Evolutionary conservation across 305 asterid genomes (phyloP).

Genomic region (Fraxinus xanthoxyloides): DNA sequence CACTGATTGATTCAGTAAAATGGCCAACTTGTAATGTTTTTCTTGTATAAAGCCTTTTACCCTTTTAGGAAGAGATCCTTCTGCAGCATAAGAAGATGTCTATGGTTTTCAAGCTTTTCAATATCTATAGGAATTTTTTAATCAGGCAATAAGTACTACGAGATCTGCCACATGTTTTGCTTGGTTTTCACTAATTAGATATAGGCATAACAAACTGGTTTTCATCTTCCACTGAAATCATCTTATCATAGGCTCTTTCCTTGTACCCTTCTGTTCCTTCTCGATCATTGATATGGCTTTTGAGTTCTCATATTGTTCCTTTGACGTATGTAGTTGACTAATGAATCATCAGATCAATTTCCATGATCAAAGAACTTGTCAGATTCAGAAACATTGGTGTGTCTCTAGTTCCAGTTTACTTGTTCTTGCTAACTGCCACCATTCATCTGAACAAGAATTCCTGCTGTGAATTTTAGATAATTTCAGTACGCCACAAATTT

Average conservation of each 20-base stretch:
- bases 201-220: background rate
- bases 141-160: background rate
- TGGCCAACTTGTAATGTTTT: background rate
- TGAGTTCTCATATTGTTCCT: background rate
- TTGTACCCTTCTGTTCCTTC: background rate
- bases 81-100: background rate
- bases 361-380: conserved; percentile 28
- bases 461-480: conserved; percentile 37
- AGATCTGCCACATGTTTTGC: background rate
- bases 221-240: background rate
- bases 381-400: conserved; percentile 39
- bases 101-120: background rate
- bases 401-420: conserved; percentile 6
- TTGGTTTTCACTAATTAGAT: background rate
- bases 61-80: background rate
- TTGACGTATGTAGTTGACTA: conserved; percentile 22
- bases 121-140: background rate
- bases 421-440: background rate
- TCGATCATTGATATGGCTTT: background rate
- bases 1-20: background rate
- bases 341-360: conserved; percentile 19
- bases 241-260: background rate
- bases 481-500: conserved; percentile 14
- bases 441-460: background rate
- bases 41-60: background rate